Evolutionary conservation across 768 basidiomycete species (phyloP).

Genomic region (Auricularia sp.): DNA sequence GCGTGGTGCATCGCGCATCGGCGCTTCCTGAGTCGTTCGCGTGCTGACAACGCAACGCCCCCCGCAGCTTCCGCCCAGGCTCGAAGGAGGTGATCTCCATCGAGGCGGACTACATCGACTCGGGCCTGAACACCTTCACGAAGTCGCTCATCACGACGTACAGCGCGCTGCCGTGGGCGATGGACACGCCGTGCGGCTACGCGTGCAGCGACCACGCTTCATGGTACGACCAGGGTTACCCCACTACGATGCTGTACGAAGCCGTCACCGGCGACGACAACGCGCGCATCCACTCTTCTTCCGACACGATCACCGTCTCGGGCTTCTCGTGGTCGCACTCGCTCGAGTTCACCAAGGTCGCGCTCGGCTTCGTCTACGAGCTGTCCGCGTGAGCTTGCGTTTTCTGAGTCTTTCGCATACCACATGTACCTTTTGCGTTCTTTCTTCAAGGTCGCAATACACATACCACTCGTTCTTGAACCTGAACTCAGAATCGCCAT

Average conservation of each 20-base stretch:
- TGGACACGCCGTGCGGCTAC: slow-evolving; percentile 21
- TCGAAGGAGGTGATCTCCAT: slow-evolving; percentile 16
- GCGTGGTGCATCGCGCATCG: too few relatives aligned
- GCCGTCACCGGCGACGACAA: slow-evolving; percentile 34
- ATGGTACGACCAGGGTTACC: slow-evolving; percentile 18
- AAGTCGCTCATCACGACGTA: slow-evolving; percentile 22
- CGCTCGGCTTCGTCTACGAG: slow-evolving; percentile 49
- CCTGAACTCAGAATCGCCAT: too few relatives aligned
- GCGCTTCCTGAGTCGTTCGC: too few relatives aligned
- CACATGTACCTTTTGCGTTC: neutral
- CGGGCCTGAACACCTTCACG: slow-evolving; percentile 23
- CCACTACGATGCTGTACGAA: slow-evolving; percentile 25
- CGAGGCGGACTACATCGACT: slow-evolving; percentile 1
- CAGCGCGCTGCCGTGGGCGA: slow-evolving; percentile 21
- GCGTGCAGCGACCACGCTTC: slow-evolving; percentile 26
- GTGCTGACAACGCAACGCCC: too few relatives aligned
- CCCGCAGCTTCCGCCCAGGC: slow-evolving; percentile 34
- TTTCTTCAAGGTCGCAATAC: too few relatives aligned
- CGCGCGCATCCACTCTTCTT: slow-evolving; percentile 31
- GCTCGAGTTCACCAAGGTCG: slow-evolving; percentile 51
- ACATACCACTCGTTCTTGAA: too few relatives aligned
- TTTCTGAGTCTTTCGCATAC: neutral
- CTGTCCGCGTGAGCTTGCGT: slow-evolving; percentile 23
- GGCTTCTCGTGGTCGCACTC: slow-evolving; percentile 41
- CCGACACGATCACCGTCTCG: slow-evolving; percentile 16